Conservation (phyloP, 2,329 filamentous ascomycete species). For the Tolypocladium inflatum region DNA sequence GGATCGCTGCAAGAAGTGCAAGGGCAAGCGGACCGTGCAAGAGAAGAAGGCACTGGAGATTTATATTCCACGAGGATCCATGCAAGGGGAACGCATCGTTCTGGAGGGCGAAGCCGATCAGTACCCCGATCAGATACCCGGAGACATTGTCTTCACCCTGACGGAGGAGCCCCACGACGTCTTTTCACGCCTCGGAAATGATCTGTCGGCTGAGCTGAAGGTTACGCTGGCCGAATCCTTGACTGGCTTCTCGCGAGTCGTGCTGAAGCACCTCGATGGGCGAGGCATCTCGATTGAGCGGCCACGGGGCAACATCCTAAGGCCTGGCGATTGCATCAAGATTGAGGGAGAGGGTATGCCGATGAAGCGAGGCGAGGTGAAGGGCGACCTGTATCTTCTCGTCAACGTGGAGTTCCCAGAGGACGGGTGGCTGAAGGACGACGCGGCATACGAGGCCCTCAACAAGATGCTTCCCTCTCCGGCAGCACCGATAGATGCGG, state of each 20-base stretch:
- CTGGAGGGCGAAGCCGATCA: conserved; percentile 93
- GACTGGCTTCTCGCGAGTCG: conserved; percentile 80
- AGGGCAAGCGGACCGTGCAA: conserved; percentile 76
- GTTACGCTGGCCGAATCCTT: conserved; percentile 78
- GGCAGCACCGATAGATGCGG: conserved; percentile 50
- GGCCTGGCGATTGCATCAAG: conserved; percentile 78
- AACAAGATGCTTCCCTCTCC: conserved; percentile 66
- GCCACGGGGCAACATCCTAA: conserved; percentile 71
- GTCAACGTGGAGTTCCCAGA: conserved; percentile 85
- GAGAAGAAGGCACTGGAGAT: conserved; percentile 93
- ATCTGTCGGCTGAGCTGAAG: conserved; percentile 73
- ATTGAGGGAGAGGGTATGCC: conserved; percentile 91
- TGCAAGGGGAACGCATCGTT: conserved; percentile 81
- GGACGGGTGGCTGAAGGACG: conserved; percentile 69
- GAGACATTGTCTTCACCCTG: conserved; percentile 86
- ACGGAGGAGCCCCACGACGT: conserved; percentile 71
- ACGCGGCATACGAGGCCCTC: conserved; percentile 61
- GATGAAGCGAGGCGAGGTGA: conserved; percentile 70
- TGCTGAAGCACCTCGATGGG: conserved; percentile 87
- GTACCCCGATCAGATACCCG: conserved; percentile 76
- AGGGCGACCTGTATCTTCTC: conserved; percentile 79
- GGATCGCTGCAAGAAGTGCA: conserved; percentile 98
- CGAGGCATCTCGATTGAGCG: conserved; percentile 77
- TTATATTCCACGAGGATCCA: conserved; percentile 83
- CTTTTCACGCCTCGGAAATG: conserved; percentile 75